These are phyloP conservation scores for Plantago coronopus DNA, from an alignment of 305 asterid species.

Conservation along the genomic window DNA sequence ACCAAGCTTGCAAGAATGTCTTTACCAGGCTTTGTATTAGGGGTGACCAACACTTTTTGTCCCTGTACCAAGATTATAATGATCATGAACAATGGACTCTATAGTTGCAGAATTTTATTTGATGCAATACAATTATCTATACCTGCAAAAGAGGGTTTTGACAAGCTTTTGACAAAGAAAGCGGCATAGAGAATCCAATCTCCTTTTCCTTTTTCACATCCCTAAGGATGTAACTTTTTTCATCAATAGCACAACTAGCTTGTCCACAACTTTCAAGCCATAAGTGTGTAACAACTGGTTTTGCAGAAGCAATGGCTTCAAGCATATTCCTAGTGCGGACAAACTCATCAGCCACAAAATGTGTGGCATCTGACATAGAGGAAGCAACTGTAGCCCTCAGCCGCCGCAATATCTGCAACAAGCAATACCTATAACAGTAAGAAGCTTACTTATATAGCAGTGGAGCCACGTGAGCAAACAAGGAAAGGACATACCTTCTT, in stretches of 20 bases:
- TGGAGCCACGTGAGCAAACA: conserved; percentile 12
- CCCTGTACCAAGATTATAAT: conserved; percentile 54
- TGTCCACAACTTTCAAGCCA: conserved; percentile 95
- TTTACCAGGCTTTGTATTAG: conserved; percentile 90
- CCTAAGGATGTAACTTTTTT: conserved; percentile 74
- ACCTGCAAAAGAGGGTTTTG: conserved; percentile 88
- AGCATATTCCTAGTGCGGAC: conserved; percentile 90
- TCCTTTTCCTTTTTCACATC: conserved; percentile 85
- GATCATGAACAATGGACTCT: conserved; percentile 8
- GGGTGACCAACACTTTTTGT: conserved; percentile 70
- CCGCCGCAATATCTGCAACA: conserved; percentile 59
- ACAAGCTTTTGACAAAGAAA: conserved; percentile 67
- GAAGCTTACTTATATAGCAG: conserved; percentile 11
- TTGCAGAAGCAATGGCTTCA: conserved; percentile 92
- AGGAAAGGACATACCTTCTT: conserved; percentile 49
- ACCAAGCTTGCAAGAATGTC: conserved; percentile 68
- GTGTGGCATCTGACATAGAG: conserved; percentile 78
- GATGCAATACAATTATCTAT: conserved; percentile 7
- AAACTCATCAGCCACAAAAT: conserved; percentile 91
- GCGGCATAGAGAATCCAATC: conserved; percentile 82
- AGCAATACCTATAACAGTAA: conserved; percentile 16
- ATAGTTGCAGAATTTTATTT: conserved; percentile 16
- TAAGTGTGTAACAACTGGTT: conserved; percentile 77
- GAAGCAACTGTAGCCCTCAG: conserved; percentile 70
- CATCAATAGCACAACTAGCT: conserved; percentile 77